phyloP scores from a whole-genome alignment of 2,329 filamentous ascomycete genomes.

The Clarireedia hainanense region DNA sequence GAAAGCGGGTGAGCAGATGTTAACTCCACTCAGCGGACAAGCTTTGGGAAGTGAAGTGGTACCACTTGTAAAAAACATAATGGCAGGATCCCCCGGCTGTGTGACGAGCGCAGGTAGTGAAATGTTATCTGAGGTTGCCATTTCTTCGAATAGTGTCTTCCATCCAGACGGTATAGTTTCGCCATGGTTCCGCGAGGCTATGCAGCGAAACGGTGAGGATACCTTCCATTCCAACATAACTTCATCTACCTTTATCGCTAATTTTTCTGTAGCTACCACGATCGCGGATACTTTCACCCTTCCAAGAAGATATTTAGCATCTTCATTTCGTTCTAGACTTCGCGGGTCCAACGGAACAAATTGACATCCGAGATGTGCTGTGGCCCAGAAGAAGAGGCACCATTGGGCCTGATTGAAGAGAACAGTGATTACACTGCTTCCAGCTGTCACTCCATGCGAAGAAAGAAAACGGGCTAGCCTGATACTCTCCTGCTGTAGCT shows the following conservation, averaged over 20 bases:
- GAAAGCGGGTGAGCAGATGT: slow-evolving; percentile 1
- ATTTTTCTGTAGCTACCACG: neutral
- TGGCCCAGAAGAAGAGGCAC: slow-evolving; percentile 11
- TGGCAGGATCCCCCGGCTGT: slow-evolving; percentile 11
- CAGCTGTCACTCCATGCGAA: neutral
- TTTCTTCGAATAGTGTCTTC: neutral
- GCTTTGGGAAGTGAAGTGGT: slow-evolving; percentile 17
- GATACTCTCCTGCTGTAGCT: neutral
- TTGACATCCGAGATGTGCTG: slow-evolving; percentile 6
- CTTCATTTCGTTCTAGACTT: neutral
- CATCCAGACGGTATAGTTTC: neutral
- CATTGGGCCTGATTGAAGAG: slow-evolving; percentile 12
- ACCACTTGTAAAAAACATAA: slow-evolving; percentile 17
- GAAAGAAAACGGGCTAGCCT: neutral
- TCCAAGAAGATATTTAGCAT: neutral
- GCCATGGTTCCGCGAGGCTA: neutral
- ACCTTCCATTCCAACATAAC: neutral
- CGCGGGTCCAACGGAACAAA: slow-evolving; percentile 9
- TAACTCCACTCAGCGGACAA: neutral
- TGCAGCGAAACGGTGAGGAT: neutral
- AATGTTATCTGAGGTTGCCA: neutral
- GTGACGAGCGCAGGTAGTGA: neutral
- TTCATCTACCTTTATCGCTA: too few species aligned
- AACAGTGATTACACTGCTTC: slow-evolving; percentile 3
- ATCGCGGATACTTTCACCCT: neutral